phyloP scores from a whole-genome alignment of 306 rosid genomes.

The Vicia sativa region DNA sequence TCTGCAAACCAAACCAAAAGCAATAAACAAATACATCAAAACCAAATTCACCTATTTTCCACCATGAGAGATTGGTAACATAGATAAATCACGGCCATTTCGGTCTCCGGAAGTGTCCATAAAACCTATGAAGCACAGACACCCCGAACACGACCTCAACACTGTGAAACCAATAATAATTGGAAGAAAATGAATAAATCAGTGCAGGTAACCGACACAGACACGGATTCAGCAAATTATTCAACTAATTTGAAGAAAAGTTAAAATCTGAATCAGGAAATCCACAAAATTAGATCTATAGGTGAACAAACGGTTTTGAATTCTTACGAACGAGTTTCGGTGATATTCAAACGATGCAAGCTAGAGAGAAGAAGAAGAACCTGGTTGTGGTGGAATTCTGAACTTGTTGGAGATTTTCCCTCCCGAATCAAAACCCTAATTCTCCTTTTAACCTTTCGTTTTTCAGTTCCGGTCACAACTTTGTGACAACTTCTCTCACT shows the following conservation, averaged over 20 bases:
- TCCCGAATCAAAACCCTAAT: constrained; percentile 40
- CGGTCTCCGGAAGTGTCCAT: too few relatives aligned
- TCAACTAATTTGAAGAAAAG: neutral
- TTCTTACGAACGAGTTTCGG: neutral
- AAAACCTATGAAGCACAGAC: too few relatives aligned
- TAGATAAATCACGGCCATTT: neutral
- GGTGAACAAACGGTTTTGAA: constrained; percentile 1
- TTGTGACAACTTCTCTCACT: too few relatives aligned
- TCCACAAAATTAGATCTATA: too few relatives aligned
- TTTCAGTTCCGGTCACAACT: too few relatives aligned
- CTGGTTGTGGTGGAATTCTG: constrained; percentile 30
- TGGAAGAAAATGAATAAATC: too few relatives aligned
- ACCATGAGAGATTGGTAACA: neutral
- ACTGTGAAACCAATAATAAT: too few relatives aligned
- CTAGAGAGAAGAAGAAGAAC: constrained; percentile 38
- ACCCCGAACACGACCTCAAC: too few relatives aligned
- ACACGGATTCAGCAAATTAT: neutral
- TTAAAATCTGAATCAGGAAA: neutral
- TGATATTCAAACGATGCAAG: constrained; percentile 13
- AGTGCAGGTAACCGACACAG: too few relatives aligned
- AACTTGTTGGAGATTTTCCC: constrained; percentile 40
- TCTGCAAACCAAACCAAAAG: constrained; percentile 42
- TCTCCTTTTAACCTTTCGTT: neutral
- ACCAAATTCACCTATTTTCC: constrained; percentile 10
- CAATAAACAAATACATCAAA: constrained; percentile 8